Evolutionary conservation across 2,329 filamentous ascomycete genomes (phyloP), one percentile per base, ranked within the genome.

Genomic region (Exophiala phaeomuriformis): DNA sequence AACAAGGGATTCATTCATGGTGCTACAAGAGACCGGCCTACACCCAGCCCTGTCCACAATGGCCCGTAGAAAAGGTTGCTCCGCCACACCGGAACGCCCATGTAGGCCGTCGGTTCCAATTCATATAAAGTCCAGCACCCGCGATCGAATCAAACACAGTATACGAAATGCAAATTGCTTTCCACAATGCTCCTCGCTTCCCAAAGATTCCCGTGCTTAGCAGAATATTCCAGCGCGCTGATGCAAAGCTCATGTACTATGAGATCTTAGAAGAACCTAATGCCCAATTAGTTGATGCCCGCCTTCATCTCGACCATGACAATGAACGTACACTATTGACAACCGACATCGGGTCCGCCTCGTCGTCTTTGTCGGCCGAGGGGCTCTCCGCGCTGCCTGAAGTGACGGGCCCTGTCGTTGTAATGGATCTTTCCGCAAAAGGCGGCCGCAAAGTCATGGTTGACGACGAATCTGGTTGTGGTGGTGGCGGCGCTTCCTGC

Each of bases 381-480:
- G 85, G 84, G 67, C 82, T 88, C 49, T 83, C 82, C 51, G 78
- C 68, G 58, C 76, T 80, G 12, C 77, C 76, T 45, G 71, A 71
- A 45, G 70, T 74, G 52, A 83, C 71, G 7, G 79, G 76, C 46
- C 84, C 85, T 42, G 79, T 78, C 52, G 82, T 83, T n/a, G 86
- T 90, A 63, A 84, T 80, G 10, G 87, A 79, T 56, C 87, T 78
- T 47, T 77, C 72, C 61, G 86, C 74, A 57, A 82, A 65, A n/a
- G 70, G 67, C 37, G 82, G 82, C 53, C 83, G 54, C 27, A 52
- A 32, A 12, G 43, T 28, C n/a, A 48, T 48, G 5, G 27, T 50
- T 30, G 55, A 35, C 33, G 29, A 28, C 6, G 9, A 9, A 4
- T 32, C 37, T 4, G 9, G n/a, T 27, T 54, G 32, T n/a, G n/a